A percentile compares a stretch with the other conserved stretches of the same genome.
phyloP scores from a whole-genome alignment of 2,329 filamentous ascomycete genomes.

The Epichloe glyceriae region DNA sequence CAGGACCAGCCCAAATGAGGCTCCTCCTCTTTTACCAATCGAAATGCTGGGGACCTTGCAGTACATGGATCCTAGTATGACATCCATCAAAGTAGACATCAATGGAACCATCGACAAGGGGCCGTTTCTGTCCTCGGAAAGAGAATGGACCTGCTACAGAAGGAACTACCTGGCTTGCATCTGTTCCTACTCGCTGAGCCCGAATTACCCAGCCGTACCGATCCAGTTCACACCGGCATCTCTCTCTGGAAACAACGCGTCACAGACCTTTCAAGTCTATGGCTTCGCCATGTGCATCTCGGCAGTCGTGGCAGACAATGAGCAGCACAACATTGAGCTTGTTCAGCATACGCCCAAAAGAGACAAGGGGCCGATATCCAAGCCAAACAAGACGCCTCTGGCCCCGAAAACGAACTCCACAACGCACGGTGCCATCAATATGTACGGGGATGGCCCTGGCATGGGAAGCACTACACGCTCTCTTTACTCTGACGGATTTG shows the following conservation, averaged over 20 bases:
- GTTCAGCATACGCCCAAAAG: conserved; percentile 87
- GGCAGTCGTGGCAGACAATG: conserved; percentile 65
- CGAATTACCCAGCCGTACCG: conserved; percentile 32
- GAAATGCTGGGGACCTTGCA: conserved; percentile 46
- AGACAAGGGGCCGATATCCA: conserved; percentile 72
- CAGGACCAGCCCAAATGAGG: conserved; percentile 20
- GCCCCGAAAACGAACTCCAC: conserved; percentile 51
- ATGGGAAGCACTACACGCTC: conserved; percentile 12
- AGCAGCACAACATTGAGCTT: conserved; percentile 65
- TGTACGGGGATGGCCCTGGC: conserved; percentile 28
- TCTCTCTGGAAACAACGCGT: neutral
- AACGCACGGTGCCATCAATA: conserved; percentile 29
- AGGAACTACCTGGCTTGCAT: conserved; percentile 84
- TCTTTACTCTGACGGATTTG: conserved; percentile 32
- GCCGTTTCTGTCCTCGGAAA: conserved; percentile 61
- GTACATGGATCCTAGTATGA: conserved; percentile 36
- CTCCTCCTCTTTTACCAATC: conserved; percentile 40
- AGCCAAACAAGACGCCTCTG: conserved; percentile 56
- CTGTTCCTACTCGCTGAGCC: conserved; percentile 61
- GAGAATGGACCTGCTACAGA: conserved; percentile 85
- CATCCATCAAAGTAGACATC: conserved; percentile 56
- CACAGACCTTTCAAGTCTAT: conserved; percentile 49
- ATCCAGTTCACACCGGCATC: conserved; percentile 35
- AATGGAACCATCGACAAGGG: conserved; percentile 77
- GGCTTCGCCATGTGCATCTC: conserved; percentile 76